phyloP scores from a whole-genome alignment of 345 rosid genomes.

The Rhodomyrtus tomentosa region DNA sequence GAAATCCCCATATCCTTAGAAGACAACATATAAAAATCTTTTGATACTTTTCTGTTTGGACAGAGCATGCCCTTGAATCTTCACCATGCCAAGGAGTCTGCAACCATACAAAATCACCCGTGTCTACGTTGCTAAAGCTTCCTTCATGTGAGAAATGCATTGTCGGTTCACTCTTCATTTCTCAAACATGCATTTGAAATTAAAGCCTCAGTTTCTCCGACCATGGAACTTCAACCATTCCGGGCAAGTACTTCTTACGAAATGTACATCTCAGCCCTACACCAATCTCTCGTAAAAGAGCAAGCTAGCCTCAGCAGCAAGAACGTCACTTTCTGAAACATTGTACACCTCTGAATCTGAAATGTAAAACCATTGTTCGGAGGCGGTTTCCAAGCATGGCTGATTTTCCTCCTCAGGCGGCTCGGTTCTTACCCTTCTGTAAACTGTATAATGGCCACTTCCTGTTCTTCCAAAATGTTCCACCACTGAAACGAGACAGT shows the following conservation, averaged over 20 bases:
- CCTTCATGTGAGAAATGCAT: neutral
- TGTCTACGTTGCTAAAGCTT: neutral
- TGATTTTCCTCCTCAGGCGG: constrained; percentile 3
- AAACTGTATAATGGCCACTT: constrained; percentile 78
- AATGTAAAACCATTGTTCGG: constrained; percentile 52
- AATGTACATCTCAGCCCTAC: neutral
- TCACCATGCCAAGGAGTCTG: neutral
- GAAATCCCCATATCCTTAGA: neutral
- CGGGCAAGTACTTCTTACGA: neutral
- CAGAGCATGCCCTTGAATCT: neutral
- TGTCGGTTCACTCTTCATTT: neutral
- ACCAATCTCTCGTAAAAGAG: constrained; percentile 65
- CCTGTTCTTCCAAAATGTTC: constrained; percentile 78
- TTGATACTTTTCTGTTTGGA: neutral
- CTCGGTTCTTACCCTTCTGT: constrained; percentile 33
- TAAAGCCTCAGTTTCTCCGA: neutral
- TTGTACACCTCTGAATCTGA: constrained; percentile 58
- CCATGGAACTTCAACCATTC: neutral
- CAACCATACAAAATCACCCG: neutral
- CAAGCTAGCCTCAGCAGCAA: constrained; percentile 74
- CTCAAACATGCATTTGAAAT: neutral
- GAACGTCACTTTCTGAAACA: constrained; percentile 65
- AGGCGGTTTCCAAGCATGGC: constrained; percentile 6
- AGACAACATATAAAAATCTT: neutral
- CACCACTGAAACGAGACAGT: constrained; percentile 61